These are phyloP conservation scores for Podila clonocystis DNA, from an alignment of 192 early-diverging fungal species.

Conservation along the genomic window DNA sequence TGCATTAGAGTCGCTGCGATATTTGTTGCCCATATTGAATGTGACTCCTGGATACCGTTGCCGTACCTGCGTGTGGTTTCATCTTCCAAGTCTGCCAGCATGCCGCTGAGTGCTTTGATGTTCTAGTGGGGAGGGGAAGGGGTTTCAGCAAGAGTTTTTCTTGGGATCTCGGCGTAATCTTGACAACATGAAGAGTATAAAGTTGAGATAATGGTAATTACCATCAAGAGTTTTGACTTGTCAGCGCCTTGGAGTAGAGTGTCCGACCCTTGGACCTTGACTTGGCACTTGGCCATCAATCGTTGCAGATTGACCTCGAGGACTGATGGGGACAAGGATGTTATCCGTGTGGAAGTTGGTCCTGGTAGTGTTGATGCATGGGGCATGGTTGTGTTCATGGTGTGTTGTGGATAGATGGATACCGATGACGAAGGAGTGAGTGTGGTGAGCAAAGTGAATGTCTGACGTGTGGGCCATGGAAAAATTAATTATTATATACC, in stretches of 20 bases:
- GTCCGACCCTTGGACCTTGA: constrained; percentile 22
- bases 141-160: background rate
- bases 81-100: constrained; percentile 27
- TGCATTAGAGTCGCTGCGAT: no score
- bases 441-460: no score
- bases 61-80: constrained; percentile 18
- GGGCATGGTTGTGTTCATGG: background rate
- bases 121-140: no score
- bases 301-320: constrained; percentile 36
- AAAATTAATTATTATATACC: no score
- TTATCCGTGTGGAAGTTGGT: background rate
- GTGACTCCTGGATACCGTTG: no score
- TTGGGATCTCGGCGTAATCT: background rate
- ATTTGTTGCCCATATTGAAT: no score
- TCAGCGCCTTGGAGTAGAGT: constrained; percentile 41
- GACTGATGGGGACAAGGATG: constrained; percentile 14
- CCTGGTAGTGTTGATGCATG: background rate
- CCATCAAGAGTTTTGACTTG: constrained; percentile 15
- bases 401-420: background rate
- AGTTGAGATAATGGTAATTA: background rate
- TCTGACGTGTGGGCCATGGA: no score
- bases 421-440: no score
- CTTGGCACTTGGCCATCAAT: constrained; percentile 38
- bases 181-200: background rate
- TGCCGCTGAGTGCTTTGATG: constrained; percentile 18